Conservation (phyloP, 305 asterid genomes). For the Fraxinus angustifolia region DNA sequence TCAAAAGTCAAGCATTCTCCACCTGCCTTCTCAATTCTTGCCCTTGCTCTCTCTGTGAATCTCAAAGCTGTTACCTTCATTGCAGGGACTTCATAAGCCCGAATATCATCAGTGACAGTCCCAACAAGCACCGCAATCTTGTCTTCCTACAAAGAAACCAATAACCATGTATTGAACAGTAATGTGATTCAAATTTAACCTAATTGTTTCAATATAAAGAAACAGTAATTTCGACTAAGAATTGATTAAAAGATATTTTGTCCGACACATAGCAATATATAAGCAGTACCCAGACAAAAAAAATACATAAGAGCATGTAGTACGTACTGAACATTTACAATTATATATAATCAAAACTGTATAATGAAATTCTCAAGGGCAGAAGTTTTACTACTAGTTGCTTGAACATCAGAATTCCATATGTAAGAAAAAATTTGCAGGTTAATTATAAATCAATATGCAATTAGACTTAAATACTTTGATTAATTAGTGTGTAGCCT, state of each 20-base stretch:
- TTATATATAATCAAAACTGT: background rate
- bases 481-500: background rate
- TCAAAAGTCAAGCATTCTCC: constrained; percentile 92
- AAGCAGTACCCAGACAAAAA: background rate
- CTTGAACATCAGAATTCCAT: background rate
- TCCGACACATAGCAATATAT: background rate
- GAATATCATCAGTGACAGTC: constrained; percentile 68
- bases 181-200: background rate
- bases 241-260: background rate
- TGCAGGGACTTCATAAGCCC: constrained; percentile 63
- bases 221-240: background rate
- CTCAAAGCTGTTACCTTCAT: constrained; percentile 74
- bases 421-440: background rate
- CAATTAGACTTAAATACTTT: background rate
- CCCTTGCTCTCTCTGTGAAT: constrained; percentile 87
- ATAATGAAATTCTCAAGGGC: background rate
- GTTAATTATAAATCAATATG: background rate
- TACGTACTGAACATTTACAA: background rate
- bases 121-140: constrained; percentile 87
- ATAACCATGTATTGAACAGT: background rate
- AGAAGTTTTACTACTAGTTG: background rate
- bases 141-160: constrained; percentile 45
- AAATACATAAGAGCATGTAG: background rate
- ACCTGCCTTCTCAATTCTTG: constrained; percentile 97
- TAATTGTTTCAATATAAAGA: background rate